phyloP scores from a whole-genome alignment of 768 basidiomycete species.

The Tulasnella sp. region DNA sequence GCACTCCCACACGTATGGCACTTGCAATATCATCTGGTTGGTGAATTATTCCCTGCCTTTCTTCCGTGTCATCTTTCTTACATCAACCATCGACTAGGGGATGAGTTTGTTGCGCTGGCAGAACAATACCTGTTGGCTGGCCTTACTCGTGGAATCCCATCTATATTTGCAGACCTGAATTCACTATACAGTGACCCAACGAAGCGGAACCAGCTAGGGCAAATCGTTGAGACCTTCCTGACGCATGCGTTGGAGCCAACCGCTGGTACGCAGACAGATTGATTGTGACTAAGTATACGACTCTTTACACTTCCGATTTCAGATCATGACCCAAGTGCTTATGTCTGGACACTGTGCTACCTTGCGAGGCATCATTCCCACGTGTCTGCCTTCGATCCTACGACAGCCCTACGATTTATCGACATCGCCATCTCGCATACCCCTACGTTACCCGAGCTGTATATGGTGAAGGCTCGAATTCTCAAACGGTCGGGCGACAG shows the following conservation, averaged over 20 bases:
- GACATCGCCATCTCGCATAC: slow-evolving; percentile 65
- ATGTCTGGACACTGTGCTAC: slow-evolving; percentile 93
- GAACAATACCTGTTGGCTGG: slow-evolving; percentile 55
- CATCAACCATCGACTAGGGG: slow-evolving; percentile 32
- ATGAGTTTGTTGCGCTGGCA: slow-evolving; percentile 53
- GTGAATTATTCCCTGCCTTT: background rate
- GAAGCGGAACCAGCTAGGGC: slow-evolving; percentile 59
- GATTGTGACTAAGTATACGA: background rate
- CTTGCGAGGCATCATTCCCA: slow-evolving; percentile 75
- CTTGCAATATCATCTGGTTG: slow-evolving; percentile 50
- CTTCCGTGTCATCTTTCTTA: background rate
- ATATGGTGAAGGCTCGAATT: slow-evolving; percentile 67
- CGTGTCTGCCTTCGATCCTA: slow-evolving; percentile 26
- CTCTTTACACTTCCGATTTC: background rate
- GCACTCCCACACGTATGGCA: slow-evolving; percentile 59
- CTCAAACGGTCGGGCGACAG: slow-evolving; percentile 79
- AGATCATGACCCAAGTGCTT: slow-evolving; percentile 46
- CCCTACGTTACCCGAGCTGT: slow-evolving; percentile 84
- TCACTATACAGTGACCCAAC: slow-evolving; percentile 52
- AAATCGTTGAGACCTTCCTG: slow-evolving; percentile 45
- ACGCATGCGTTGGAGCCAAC: too few species aligned
- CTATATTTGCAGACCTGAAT: slow-evolving; percentile 86
- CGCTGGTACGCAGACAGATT: background rate
- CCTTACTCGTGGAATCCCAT: slow-evolving; percentile 78
- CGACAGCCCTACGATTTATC: slow-evolving; percentile 48